Evolutionary conservation across 2,329 filamentous ascomycete genomes (phyloP), one percentile per base, ranked within the genome.

Genomic region (Zarea fungicola): DNA sequence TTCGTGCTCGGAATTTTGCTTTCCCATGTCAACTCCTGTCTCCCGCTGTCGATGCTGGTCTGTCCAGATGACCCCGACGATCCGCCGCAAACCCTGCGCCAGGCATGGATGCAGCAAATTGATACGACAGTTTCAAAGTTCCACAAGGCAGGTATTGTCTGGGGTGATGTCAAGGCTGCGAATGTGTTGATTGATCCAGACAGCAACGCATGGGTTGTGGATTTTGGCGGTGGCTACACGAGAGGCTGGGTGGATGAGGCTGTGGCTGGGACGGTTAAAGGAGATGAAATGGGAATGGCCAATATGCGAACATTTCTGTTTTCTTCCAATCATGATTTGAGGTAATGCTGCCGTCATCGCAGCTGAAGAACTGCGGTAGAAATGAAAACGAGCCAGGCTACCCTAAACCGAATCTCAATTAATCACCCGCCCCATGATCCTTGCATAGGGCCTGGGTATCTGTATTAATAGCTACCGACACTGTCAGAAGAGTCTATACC

Each of bases 161-260:
- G 61, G 63, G 62, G 64, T 10, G 62, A 64, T 40, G 62, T 52
- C 7, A 65, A 65, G 42, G 49, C 59, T 2, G 55, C 59, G 7
- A 65, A 66, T 41, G 48, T 63, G n/a, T 49, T 66, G 11, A 59
- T 66, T 18, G 60, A 62, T 28, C 34, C 42, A 55, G 56, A 11
- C 11, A 56, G 59, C 6, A 53, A 65, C 42, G 57, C 60, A 1
- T 64, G 62, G 58, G 43, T 64, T 2, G 56, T 58, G 14, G 60
- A 65, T 42, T 65, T 66, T 50, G 62, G 58, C 3, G 62, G 61
- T 14, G 55, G 60, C 9, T 61, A 57, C 14, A 64, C 58, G 1
- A 34, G 42, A 4, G 60, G 60, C 4, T 64, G 59, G 56, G 57
- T 62, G 2, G 54, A 55, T 9, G n/a, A 49, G n/a, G 47, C 9